Conservation (phyloP, 73 alveolate genomes). For the Stentor coeruleus region DNA sequence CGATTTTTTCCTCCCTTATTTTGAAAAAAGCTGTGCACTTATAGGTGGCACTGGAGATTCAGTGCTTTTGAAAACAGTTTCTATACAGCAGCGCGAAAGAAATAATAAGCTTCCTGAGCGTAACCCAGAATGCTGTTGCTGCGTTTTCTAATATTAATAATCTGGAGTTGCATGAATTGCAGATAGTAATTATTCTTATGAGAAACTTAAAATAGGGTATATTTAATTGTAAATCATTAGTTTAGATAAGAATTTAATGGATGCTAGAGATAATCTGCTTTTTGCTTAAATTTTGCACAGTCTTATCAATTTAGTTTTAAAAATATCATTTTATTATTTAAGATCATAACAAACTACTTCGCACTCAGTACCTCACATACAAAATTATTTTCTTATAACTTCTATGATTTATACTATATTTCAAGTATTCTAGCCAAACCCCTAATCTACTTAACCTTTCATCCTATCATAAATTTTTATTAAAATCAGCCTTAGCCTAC, state of each 20-base stretch:
- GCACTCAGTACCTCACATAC: no score
- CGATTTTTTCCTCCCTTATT: background rate
- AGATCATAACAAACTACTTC: no score
- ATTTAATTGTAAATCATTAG: background rate
- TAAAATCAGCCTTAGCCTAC: no score
- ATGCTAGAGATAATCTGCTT: background rate
- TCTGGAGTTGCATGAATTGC: background rate
- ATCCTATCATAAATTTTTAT: no score
- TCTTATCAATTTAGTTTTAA: background rate
- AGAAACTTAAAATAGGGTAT: background rate
- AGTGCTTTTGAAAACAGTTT: conserved; percentile 2
- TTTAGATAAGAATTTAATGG: background rate
- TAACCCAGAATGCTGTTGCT: background rate
- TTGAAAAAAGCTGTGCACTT: background rate
- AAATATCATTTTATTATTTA: background rate
- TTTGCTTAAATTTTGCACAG: background rate
- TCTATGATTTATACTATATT: no score
- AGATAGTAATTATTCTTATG: background rate
- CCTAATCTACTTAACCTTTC: no score
- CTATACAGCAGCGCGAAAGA: conserved; percentile 3
- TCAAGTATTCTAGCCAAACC: no score
- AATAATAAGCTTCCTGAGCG: background rate
- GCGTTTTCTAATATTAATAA: background rate
- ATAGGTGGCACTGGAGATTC: conserved; percentile 10
- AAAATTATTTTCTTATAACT: no score